Percentiles rank a stretch among this genome's conserved stretches.
Evolutionary conservation across 306 rosid species (phyloP).

Genomic region (Medicago lupulina): DNA sequence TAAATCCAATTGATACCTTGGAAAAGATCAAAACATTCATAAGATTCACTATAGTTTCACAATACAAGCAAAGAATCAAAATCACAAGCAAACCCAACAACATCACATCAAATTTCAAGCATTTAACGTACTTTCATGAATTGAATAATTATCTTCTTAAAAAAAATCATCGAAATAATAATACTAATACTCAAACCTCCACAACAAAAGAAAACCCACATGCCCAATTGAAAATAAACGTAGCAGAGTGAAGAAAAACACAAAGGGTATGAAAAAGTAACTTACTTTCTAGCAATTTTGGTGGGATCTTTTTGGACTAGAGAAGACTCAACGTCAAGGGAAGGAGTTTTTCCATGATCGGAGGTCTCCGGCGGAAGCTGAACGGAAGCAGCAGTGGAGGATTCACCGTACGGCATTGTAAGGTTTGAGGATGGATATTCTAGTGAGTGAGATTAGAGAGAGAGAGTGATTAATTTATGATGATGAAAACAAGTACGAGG

Average conservation of each 20-base stretch:
- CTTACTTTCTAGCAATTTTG: slow-evolving; percentile 69
- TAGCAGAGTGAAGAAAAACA: neutral
- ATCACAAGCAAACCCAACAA: slow-evolving; percentile 15
- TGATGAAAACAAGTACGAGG: no score
- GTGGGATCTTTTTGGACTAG: slow-evolving; percentile 64
- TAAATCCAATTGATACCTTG: slow-evolving; percentile 84
- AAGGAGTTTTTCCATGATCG: slow-evolving; percentile 1
- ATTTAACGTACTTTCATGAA: neutral
- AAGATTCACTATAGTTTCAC: slow-evolving; percentile 11
- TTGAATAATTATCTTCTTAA: neutral
- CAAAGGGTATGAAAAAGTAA: neutral
- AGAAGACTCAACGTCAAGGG: slow-evolving; percentile 6
- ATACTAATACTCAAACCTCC: neutral
- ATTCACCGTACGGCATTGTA: slow-evolving; percentile 49
- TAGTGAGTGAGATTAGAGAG: no score
- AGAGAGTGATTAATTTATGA: no score
- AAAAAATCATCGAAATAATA: neutral
- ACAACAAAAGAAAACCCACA: slow-evolving; percentile 7
- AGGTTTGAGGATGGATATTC: no score
- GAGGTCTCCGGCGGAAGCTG: slow-evolving; percentile 6
- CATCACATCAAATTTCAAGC: slow-evolving; percentile 5
- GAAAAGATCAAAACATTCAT: slow-evolving; percentile 40
- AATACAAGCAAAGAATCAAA: slow-evolving; percentile 11
- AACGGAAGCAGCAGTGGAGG: slow-evolving; percentile 30
- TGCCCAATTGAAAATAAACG: slow-evolving; percentile 19